Conservation (phyloP, 2,329 filamentous ascomycete species). For the Orbilia ellipsospora region DNA sequence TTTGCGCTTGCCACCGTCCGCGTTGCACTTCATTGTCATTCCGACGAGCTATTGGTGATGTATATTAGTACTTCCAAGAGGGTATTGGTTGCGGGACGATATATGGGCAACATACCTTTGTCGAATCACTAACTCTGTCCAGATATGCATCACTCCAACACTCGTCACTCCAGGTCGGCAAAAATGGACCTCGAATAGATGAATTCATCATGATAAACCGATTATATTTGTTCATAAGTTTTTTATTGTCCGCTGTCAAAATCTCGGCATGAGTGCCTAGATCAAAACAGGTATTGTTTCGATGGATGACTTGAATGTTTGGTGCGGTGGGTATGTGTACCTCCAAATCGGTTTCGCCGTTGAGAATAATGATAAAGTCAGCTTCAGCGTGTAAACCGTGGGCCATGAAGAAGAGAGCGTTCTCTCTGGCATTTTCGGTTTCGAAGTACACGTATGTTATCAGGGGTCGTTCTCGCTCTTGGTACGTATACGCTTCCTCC, state of each 20-base stretch:
- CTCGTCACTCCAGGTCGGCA: slow-evolving; percentile 60
- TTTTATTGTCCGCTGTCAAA: slow-evolving; percentile 53
- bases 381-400: slow-evolving; percentile 62
- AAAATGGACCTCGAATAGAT: slow-evolving; percentile 62
- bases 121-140: slow-evolving; percentile 59
- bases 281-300: slow-evolving; percentile 62
- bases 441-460: slow-evolving; percentile 62
- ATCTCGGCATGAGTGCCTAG: slow-evolving; percentile 62
- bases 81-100: too few relatives aligned
- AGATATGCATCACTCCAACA: slow-evolving; percentile 63
- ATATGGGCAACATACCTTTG: slow-evolving; percentile 58
- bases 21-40: slow-evolving; percentile 62
- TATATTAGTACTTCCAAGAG: too few relatives aligned
- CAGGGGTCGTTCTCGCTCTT: slow-evolving; percentile 44
- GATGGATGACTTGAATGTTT: slow-evolving; percentile 61
- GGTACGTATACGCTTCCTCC: not conserved
- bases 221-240: slow-evolving; percentile 61
- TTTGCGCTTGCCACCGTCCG: slow-evolving; percentile 56
- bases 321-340: slow-evolving; percentile 59
- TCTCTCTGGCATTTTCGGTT: slow-evolving; percentile 60
- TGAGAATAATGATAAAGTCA: slow-evolving; percentile 64
- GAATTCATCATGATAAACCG: slow-evolving; percentile 62
- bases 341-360: slow-evolving; percentile 60
- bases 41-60: slow-evolving; percentile 61
- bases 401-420: slow-evolving; percentile 62